These are phyloP conservation scores for Pseudoneurospora amorphoporcata DNA, from an alignment of 495 filamentous ascomycete species.

Conservation along the genomic window DNA sequence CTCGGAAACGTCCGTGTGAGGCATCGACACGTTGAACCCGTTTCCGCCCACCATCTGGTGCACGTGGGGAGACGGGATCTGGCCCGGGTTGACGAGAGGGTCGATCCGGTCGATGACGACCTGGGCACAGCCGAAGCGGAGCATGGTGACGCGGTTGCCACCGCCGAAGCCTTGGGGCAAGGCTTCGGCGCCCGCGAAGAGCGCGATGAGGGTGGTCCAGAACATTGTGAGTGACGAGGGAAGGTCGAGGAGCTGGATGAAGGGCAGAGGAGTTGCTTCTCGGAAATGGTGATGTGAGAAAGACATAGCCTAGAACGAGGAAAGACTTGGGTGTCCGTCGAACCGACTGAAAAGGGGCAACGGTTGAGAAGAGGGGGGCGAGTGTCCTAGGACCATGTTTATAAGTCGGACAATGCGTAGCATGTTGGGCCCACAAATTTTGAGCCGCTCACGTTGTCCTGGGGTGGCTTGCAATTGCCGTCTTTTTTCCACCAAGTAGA, in stretches of 20 bases:
- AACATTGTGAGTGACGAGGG: slow-evolving; percentile 20
- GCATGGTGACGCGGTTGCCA: slow-evolving; percentile 27
- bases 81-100: slow-evolving; percentile 32
- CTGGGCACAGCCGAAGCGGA: slow-evolving; percentile 37
- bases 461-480: slow-evolving; percentile 2
- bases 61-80: slow-evolving; percentile 28
- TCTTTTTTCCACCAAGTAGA: background rate
- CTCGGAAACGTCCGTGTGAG: slow-evolving; percentile 26
- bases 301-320: background rate
- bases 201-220: slow-evolving; percentile 26
- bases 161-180: slow-evolving; percentile 25
- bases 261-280: background rate
- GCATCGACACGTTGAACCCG: slow-evolving; percentile 34
- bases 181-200: slow-evolving; percentile 28
- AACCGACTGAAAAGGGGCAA: background rate
- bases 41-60: slow-evolving; percentile 39
- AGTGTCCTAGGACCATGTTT: background rate
- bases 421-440: background rate
- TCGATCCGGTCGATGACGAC: slow-evolving; percentile 36
- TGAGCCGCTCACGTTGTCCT: background rate
- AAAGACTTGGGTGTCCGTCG: background rate
- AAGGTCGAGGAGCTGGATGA: background rate
- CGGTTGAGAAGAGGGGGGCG: background rate
- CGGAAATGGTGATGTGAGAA: background rate
- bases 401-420: background rate